A percentile compares a stretch with the other conserved stretches of the same genome.
Conservation (phyloP, 2,329 filamentous ascomycete species). For the Sporothrix brunneoviolacea region DNA sequence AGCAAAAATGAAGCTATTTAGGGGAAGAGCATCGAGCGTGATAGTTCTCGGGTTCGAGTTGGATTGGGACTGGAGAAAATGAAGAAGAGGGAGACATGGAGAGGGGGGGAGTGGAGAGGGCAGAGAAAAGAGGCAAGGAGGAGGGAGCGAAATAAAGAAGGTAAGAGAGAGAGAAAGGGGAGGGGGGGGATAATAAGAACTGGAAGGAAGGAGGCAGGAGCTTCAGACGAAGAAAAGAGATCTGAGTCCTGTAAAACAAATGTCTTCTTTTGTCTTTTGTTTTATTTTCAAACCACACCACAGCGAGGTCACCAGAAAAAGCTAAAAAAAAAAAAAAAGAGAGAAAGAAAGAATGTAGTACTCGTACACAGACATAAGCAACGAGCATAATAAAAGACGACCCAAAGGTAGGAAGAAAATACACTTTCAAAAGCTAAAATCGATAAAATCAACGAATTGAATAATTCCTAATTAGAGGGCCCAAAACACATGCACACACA, state of each 20-base stretch:
- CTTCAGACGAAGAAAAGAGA: neutral
- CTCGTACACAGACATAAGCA: neutral
- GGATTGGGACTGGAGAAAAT: neutral
- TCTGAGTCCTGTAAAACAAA: conserved; percentile 2
- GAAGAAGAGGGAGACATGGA: neutral
- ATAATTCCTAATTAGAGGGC: too few relatives aligned
- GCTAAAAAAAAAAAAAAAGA: neutral
- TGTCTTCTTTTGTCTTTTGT: too few relatives aligned
- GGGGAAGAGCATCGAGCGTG: too few relatives aligned
- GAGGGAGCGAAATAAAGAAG: conserved; percentile 1
- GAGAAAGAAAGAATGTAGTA: neutral
- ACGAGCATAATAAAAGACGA: too few relatives aligned
- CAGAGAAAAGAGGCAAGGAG: neutral
- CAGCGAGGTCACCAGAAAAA: neutral
- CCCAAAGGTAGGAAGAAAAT: neutral
- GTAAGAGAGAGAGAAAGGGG: conserved; percentile 1
- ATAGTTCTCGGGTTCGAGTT: too few relatives aligned
- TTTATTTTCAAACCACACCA: too few relatives aligned
- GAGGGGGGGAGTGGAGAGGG: neutral
- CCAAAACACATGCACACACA: neutral
- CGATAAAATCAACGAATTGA: conserved; percentile 10
- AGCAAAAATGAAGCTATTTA: too few relatives aligned
- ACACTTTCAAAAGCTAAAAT: too few relatives aligned
- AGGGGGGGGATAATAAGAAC: neutral
- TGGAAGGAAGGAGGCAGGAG: conserved; percentile 6